Conservation (phyloP, 2,329 filamentous ascomycete species). For the Ophiocordyceps polyrhachis-furcata region DNA sequence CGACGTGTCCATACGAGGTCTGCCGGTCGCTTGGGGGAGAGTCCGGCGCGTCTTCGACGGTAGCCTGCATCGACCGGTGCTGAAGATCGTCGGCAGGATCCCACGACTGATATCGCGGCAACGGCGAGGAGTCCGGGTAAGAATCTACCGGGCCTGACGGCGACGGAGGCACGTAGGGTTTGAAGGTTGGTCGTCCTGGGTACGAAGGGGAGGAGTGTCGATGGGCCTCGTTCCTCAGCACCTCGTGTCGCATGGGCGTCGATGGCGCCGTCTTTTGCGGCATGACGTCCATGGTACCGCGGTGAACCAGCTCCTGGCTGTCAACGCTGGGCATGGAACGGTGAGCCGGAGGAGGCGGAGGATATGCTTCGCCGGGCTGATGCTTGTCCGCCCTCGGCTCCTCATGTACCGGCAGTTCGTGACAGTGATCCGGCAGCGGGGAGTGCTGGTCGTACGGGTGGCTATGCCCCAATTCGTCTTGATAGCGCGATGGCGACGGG, state of each 20-base stretch:
- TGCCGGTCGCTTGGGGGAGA: slow-evolving; percentile 16
- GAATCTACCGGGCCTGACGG: slow-evolving; percentile 10
- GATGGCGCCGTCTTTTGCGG: slow-evolving; percentile 23
- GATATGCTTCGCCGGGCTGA: slow-evolving; percentile 23
- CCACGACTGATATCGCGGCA: slow-evolving; percentile 29
- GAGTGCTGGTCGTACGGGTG: slow-evolving; percentile 16
- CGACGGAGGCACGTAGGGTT: slow-evolving; percentile 26
- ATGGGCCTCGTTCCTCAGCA: slow-evolving; percentile 37
- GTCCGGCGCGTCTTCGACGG: slow-evolving; percentile 45
- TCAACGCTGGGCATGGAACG: slow-evolving; percentile 26
- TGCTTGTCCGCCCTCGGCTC: slow-evolving; percentile 14
- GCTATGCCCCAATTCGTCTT: slow-evolving; percentile 19
- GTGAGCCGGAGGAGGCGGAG: slow-evolving; percentile 39
- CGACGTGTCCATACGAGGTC: slow-evolving; percentile 10
- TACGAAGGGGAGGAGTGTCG: slow-evolving; percentile 31
- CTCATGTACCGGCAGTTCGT: slow-evolving; percentile 13
- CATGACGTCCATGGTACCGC: slow-evolving; percentile 21
- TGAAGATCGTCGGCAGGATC: slow-evolving; percentile 27
- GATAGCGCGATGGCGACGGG: slow-evolving; percentile 12
- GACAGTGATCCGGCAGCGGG: slow-evolving; percentile 14
- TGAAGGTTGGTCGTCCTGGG: slow-evolving; percentile 33
- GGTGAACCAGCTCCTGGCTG: slow-evolving; percentile 21
- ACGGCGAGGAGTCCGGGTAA: slow-evolving; percentile 11
- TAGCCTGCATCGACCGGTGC: slow-evolving; percentile 37
- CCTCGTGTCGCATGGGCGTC: slow-evolving; percentile 39